Evolutionary conservation across 208 protist genomes (phyloP).

Genomic region (Naegleria fowleri): DNA sequence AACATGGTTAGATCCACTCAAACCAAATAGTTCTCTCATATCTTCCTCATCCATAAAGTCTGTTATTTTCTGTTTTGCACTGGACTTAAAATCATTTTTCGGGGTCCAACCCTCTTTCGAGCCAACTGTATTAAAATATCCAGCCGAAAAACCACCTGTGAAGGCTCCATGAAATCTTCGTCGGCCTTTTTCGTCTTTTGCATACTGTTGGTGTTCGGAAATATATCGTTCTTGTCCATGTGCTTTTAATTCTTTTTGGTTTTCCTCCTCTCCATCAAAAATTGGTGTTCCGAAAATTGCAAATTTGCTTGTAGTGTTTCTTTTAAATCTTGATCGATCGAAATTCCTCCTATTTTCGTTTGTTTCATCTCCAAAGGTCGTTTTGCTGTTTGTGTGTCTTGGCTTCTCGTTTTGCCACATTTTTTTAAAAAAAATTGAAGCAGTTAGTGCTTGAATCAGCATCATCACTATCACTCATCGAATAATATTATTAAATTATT

Average conservation of each 20-base stretch:
- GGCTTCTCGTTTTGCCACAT: no score
- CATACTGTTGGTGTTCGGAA: slow-evolving; percentile 33
- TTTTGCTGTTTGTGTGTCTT: no score
- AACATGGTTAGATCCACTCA: neutral
- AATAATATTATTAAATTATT: no score
- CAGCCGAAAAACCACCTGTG: slow-evolving; percentile 73
- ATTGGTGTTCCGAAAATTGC: neutral
- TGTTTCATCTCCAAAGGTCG: no score
- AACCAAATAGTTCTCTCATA: neutral
- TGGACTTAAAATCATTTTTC: neutral
- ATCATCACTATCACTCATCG: no score
- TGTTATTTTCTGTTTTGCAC: neutral
- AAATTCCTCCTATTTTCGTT: no score
- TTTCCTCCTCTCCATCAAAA: slow-evolving; percentile 7
- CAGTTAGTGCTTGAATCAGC: no score
- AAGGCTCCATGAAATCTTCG: slow-evolving; percentile 76
- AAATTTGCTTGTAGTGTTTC: neutral
- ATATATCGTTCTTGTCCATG: neutral
- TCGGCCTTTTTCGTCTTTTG: slow-evolving; percentile 51
- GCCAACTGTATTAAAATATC: slow-evolving; percentile 76
- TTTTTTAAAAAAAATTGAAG: no score
- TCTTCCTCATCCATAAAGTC: slow-evolving; percentile 63
- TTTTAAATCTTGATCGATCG: neutral
- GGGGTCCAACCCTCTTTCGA: slow-evolving; percentile 61
- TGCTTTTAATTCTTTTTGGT: neutral